Conservation (phyloP, 768 basidiomycete species). For the Trametes cinnabarina region DNA sequence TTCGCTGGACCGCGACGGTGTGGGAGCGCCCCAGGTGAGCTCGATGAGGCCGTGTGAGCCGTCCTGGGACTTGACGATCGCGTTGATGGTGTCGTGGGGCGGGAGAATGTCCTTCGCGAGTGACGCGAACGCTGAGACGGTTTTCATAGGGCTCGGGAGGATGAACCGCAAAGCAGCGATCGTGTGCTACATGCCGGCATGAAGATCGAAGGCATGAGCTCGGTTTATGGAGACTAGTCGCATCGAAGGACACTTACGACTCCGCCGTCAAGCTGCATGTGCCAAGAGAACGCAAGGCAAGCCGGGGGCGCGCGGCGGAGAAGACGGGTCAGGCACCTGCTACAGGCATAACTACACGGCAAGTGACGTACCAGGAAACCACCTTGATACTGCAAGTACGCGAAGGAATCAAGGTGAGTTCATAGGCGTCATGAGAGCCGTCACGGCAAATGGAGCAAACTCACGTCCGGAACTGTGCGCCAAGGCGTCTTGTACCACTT, state of each 20-base stretch:
- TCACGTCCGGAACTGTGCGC: slow-evolving; percentile 77
- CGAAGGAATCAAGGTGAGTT: not conserved
- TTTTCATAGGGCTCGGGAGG: slow-evolving; percentile 50
- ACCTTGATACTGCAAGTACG: slow-evolving; percentile 60
- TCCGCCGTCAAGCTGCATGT: slow-evolving; percentile 67
- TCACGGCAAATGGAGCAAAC: slow-evolving; percentile 21
- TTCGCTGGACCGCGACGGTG: slow-evolving; percentile 34
- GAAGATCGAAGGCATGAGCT: not conserved
- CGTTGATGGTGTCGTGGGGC: slow-evolving; percentile 78
- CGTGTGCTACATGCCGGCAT: slow-evolving; percentile 49
- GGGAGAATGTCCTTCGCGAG: slow-evolving; percentile 69
- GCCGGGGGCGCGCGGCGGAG: slow-evolving; percentile 1
- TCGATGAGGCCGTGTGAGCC: slow-evolving; percentile 61
- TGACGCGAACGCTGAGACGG: slow-evolving; percentile 63
- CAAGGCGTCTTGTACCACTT: slow-evolving; percentile 84
- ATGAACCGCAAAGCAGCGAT: slow-evolving; percentile 60
- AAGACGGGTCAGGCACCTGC: slow-evolving; percentile 9
- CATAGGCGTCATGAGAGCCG: not conserved
- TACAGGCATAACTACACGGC: slow-evolving; percentile 3
- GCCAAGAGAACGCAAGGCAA: slow-evolving; percentile 7
- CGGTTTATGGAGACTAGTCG: not conserved
- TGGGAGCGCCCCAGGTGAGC: slow-evolving; percentile 61
- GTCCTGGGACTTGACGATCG: slow-evolving; percentile 44
- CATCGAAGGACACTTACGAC: slow-evolving; percentile 48
- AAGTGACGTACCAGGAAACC: slow-evolving; percentile 69